Base-by-base conservation (phyloP, 345 rosid species). In the Boechera retrofracta region DNA sequence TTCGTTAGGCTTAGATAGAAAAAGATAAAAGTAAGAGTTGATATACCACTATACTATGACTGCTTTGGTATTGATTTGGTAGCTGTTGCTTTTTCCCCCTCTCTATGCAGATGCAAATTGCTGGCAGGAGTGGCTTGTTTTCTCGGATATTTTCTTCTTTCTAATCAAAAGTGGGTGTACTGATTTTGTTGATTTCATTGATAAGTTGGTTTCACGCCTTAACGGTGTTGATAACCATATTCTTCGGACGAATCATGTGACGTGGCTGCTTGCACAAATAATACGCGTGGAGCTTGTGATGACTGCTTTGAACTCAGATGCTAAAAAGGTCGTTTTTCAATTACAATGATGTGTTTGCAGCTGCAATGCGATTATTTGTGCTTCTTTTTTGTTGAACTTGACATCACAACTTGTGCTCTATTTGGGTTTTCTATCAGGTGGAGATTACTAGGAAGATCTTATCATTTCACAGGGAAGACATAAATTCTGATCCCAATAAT, bases 101-200 rank as follows among this genome's bases (percentile, higher is more conserved):
- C 69, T 79, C 76, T 57, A 61, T 78, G 88, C 98, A 95, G 99
- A 92, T 62, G 71, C 86, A 69, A 95, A 88, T 83, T 95, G 98
- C 87, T 92, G 99, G 99, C 97, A 87, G 79, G 99, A 95, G 69
- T 95, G 99, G 99, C 94, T 95, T 67, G 90, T 89, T 84, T 95
- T 95, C 86, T 91, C 98, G 66, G 99, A 95, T 80, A 83, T 91
- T 41, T 91, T 88, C 84, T 91, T 77, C 85, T 89, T 92, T 78
- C 90, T 95, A 18, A 79, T 88, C 83, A 95, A 92, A 84, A 95
- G 92, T 75, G 94, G 98, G 54, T 92, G 99, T 70, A 87, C 92
- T 41, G 99, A 92, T 82, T 95, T 95, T 86, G 89, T 89, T 79
- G 97, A 92, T 86, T 95, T 92, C 84, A 89, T 95, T 82, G 98